phyloP scores from a whole-genome alignment of 192 early-diverging fungal species.

The Gigaspora rosea region DNA sequence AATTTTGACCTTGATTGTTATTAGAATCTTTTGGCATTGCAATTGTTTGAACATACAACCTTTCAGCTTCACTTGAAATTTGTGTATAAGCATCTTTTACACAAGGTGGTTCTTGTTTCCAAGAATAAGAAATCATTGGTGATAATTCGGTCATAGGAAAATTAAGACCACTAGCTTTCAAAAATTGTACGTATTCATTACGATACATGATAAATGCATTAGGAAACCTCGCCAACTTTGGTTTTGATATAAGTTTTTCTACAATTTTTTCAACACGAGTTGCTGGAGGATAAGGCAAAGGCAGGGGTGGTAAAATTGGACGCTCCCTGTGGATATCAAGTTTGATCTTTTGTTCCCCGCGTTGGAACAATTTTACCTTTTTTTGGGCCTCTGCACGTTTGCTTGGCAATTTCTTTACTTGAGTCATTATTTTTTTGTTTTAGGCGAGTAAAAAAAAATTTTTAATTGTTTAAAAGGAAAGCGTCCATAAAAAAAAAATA shows the following conservation, averaged over 20 bases:
- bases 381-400: neutral
- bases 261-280: neutral
- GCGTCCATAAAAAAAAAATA: no score
- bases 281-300: conserved; percentile 17
- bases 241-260: conserved; percentile 1
- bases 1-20: no score
- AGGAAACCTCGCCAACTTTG: conserved; percentile 7
- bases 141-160: conserved; percentile 23
- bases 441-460: no score
- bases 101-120: neutral
- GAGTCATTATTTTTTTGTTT: neutral
- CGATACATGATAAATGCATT: conserved; percentile 23
- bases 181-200: neutral
- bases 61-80: conserved; percentile 8
- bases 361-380: neutral
- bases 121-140: neutral
- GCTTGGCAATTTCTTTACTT: neutral
- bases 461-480: no score
- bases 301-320: neutral
- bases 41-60: neutral
- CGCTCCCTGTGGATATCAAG: neutral
- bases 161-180: conserved; percentile 1
- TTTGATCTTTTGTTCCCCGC: neutral
- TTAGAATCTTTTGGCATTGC: neutral
- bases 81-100: conserved; percentile 12